Evolutionary conservation across 2,329 filamentous ascomycete genomes (phyloP).

Genomic region (Pseudogymnoascus sp.): DNA sequence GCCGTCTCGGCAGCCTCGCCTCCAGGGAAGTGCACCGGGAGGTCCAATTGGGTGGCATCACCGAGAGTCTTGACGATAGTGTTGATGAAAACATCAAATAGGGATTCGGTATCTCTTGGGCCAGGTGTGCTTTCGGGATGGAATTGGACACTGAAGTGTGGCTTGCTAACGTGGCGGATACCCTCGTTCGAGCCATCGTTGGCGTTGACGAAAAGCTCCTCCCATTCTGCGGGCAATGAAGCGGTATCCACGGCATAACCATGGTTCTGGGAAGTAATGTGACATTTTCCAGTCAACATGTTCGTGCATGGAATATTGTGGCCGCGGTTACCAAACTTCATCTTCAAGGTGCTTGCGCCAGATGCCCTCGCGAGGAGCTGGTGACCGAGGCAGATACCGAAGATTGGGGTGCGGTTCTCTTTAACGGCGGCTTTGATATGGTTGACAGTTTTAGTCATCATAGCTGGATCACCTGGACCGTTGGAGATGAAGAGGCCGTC

Average conservation of each 20-base stretch:
- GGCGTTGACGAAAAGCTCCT: conserved; percentile 93
- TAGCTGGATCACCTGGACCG: conserved; percentile 92
- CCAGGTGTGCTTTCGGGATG: conserved; percentile 96
- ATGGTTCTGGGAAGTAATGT: conserved; percentile 99
- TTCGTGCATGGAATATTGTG: conserved; percentile 98
- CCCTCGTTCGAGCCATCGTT: conserved; percentile 98
- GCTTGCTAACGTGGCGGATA: conserved; percentile 77
- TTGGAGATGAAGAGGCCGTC: conserved; percentile 98
- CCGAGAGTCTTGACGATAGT: conserved; percentile 68
- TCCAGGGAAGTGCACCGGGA: conserved; percentile 80
- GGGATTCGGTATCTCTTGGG: conserved; percentile 88
- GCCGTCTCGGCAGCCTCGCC: conserved; percentile 74
- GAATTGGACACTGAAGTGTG: conserved; percentile 99
- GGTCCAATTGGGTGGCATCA: conserved; percentile 58
- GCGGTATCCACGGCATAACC: conserved; percentile 85
- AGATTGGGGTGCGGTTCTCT: conserved; percentile 80
- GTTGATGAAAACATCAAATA: conserved; percentile 94
- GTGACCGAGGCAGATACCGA: conserved; percentile 96
- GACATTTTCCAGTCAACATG: conserved; percentile 89
- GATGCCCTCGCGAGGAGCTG: conserved; percentile 85
- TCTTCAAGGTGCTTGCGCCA: conserved; percentile 80
- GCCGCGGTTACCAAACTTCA: conserved; percentile 99
- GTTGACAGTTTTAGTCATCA: conserved; percentile 81
- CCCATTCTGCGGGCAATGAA: conserved; percentile 72
- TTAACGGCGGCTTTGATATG: conserved; percentile 72